phyloP scores from a whole-genome alignment of 768 basidiomycete genomes.

The Trametes elegans region DNA sequence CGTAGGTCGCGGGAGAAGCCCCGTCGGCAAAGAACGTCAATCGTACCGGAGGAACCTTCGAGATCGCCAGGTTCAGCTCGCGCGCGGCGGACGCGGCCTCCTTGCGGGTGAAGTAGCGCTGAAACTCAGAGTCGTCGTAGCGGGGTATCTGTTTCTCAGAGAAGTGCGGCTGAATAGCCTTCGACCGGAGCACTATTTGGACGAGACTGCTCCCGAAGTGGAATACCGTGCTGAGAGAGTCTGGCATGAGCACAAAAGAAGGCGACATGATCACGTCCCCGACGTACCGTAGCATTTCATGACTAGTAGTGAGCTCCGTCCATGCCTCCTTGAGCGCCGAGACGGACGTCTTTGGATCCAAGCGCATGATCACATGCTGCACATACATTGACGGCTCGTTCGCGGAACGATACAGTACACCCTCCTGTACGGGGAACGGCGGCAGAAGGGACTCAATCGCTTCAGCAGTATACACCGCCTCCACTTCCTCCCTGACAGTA shows the following conservation, averaged over 20 bases:
- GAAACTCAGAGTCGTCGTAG: conserved; percentile 15
- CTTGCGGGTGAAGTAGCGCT: conserved; percentile 22
- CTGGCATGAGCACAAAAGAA: too few species aligned
- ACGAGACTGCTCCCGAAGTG: conserved; percentile 29
- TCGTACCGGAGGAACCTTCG: conserved; percentile 9
- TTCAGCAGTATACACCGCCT: background rate
- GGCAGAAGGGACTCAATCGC: conserved; percentile 31
- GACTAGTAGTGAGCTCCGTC: conserved; percentile 27
- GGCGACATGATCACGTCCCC: background rate
- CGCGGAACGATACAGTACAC: conserved; percentile 42
- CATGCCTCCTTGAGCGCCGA: conserved; percentile 34
- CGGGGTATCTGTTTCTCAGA: conserved; percentile 10
- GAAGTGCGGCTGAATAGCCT: conserved; percentile 20
- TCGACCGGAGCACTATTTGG: conserved; percentile 28
- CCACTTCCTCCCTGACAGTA: background rate
- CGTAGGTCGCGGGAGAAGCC: conserved; percentile 14
- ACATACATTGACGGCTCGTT: conserved; percentile 40
- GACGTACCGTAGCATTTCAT: conserved; percentile 30
- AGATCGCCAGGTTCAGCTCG: conserved; percentile 26
- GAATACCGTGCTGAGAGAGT: conserved; percentile 31
- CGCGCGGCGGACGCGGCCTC: conserved; percentile 23
- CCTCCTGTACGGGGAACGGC: conserved; percentile 47
- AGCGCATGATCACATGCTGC: conserved; percentile 40
- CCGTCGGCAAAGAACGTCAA: conserved; percentile 20
- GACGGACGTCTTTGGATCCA: conserved; percentile 25